phyloP scores from a whole-genome alignment of 2,329 filamentous ascomycete genomes.

The Thielaviopsis punctulata region DNA sequence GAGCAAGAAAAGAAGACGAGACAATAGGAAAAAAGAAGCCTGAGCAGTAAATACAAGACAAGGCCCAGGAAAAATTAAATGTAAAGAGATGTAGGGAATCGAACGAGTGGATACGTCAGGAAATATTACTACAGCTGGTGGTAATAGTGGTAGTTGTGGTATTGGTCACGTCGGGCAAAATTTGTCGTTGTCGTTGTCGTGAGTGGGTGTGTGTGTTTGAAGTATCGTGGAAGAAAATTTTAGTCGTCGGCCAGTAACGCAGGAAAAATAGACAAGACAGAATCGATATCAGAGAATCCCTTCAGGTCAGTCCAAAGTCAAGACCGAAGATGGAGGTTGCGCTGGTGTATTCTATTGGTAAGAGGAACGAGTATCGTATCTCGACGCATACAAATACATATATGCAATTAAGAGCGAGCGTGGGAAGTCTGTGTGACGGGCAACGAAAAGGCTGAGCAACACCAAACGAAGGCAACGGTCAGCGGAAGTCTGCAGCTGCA shows the following conservation, averaged over 20 bases:
- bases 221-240: background rate
- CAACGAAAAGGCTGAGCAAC: background rate
- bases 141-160: no score
- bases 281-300: background rate
- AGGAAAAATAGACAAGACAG: background rate
- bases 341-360: background rate
- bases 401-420: background rate
- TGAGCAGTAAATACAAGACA: background rate
- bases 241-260: background rate
- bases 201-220: no score
- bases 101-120: background rate
- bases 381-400: background rate
- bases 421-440: background rate
- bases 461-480: background rate
- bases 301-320: background rate
- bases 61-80: background rate
- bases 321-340: background rate
- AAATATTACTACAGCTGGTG: no score
- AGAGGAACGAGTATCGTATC: background rate
- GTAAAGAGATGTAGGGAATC: background rate
- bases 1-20: background rate
- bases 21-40: background rate
- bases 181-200: no score
- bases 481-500: background rate
- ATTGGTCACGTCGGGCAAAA: no score